phyloP scores from a whole-genome alignment of 1,139 yeast genomes.

The Saccharomyces hybrid region DNA sequence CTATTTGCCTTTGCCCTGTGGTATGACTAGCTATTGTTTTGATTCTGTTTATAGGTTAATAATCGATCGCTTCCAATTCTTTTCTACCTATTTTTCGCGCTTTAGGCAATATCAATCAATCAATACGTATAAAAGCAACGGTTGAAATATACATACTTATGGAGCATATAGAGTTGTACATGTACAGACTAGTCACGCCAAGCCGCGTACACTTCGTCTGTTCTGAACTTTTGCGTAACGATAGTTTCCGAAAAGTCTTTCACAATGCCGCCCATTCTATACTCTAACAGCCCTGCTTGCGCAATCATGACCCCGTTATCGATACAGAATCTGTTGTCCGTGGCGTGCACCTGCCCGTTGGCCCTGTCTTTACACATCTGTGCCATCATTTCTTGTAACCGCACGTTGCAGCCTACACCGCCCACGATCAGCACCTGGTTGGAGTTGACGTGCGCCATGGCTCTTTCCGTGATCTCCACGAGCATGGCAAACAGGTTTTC shows the following conservation, averaged over 20 bases:
- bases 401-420: conserved; percentile 90
- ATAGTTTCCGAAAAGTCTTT: conserved; percentile 60
- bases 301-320: conserved; percentile 99
- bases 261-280: conserved; percentile 66
- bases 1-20: neutral
- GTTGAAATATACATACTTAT: neutral
- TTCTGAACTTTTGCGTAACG: conserved; percentile 87
- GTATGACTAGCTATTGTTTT: neutral
- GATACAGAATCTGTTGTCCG: conserved; percentile 93
- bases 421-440: conserved; percentile 91
- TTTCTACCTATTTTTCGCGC: neutral
- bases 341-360: conserved; percentile 80
- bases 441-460: conserved; percentile 94
- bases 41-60: neutral
- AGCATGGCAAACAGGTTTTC: conserved; percentile 92
- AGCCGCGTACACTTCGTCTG: conserved; percentile 84
- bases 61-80: neutral
- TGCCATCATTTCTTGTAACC: conserved; percentile 94
- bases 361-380: conserved; percentile 78
- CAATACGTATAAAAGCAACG: too few species aligned
- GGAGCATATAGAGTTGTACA: neutral
- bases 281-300: conserved; percentile 87
- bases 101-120: too few species aligned
- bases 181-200: conserved; percentile 65
- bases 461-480: conserved; percentile 95